Evolutionary conservation across 2,329 filamentous ascomycete species (phyloP), one percentile per base, ranked within the genome.

Genomic region (Ophiognomonia clavigignenti-juglandacearum): DNA sequence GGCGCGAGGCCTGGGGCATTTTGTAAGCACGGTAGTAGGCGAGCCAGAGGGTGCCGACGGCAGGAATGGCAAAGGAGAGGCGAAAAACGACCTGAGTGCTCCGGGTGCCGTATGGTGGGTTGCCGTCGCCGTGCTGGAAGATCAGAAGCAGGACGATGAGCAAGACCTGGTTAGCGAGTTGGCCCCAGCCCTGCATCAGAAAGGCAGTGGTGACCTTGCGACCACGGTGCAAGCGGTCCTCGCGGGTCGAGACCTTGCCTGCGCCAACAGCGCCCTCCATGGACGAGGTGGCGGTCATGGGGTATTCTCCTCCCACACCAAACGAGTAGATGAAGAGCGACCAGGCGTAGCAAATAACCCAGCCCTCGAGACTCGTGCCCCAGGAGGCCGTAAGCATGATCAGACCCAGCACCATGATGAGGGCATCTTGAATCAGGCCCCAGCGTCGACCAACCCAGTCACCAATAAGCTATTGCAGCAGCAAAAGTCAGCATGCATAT

Each of bases 181-280:
- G 92, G 56, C 92, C 92, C 92, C 92, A 97, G 45, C 92, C 92
- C 69, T 97, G 92, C 92, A 97, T 96, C 69, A 97, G 69, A 74
- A 97, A 97, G 49, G 92, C 91, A 66, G 86, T 89, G 56, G 90
- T 96, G 64, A 96, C 92, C 68, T 95, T 95, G 62, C 92, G 88
- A 54, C 92, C 92, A 69, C 92, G 89, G 73, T 97, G 92, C 44
- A 97, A 82, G 64, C 92, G 88, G 65, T 97, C 92, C 45, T 96
- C 89, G 53, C 85, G 85, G 49, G 90, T 96, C 6, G 92, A 96
- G 45, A 96, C 71, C 65, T 85, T 91, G 53, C 92, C 91, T 31
- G 88, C 71, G n/a, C 87, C 82, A 38, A 91, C 85, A 14, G 88
- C 86, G 60, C 91, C 89, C 66, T 96, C 90, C 82, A 97, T 95